Evolutionary conservation across 2,329 filamentous ascomycete species (phyloP), one percentile per base, ranked within the genome.

Genomic region (Zymoseptoria tritici): DNA sequence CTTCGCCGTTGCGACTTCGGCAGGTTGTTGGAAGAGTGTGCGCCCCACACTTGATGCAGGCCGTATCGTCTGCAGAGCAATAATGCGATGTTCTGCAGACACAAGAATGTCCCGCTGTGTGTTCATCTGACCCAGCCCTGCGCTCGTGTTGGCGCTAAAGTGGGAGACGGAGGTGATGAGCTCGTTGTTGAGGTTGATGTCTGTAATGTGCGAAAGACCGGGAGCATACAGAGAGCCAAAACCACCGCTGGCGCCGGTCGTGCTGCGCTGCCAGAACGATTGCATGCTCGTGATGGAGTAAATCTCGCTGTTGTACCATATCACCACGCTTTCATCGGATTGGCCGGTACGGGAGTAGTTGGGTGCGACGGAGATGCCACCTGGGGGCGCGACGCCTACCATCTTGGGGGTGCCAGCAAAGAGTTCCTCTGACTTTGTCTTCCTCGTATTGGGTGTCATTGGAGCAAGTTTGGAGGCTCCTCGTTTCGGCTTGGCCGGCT

Each of bases 361-460:
- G 4, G 71, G 62, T 4, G 71, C 69, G 5, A 80, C 71, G 1
- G 75, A 75, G 11, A 81, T 70, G 31, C 78, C 78, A 2, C 79
- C 79, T 11, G 69, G 70, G 2, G 71, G 54, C 5, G 72, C 69
- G 36, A 67, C 67, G 4, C 70, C 64, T 13, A 67, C 62, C 6
- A 64, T 66, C 13, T 72, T 70, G 9, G 73, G 65, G 31, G 72
- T 70, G n/a, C 75, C 75, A 26, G 74, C 72, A 63, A 80, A 80
- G 2, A 81, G 68, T 11, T 67, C 67, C 51, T 79, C 76, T 57
- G 79, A 71, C 61, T 75, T 78, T 53, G 73, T 73, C 52, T 76
- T 75, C 11, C 78, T 74, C 6, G 79, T 81, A 61, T 80, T 80
- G 4, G 79, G 79, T 7, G 79, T 81, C 77, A 79, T 80, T 1